Evolutionary conservation across 345 rosid species (phyloP), one percentile per base, ranked within the genome.

Genomic region (Viola odorata): DNA sequence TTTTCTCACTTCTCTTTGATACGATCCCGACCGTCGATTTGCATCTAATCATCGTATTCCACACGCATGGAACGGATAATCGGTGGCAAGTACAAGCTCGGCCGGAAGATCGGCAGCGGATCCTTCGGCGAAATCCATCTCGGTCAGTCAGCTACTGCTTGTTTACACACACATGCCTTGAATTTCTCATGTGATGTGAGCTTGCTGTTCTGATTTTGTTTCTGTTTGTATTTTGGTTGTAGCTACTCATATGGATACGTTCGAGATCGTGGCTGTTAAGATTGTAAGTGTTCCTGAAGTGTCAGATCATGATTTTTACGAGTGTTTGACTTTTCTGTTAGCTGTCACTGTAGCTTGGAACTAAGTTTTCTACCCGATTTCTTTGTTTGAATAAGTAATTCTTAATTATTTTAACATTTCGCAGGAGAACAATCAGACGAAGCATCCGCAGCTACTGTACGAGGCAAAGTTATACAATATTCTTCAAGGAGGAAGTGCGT

Each of bases 101-200:
- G 89, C 48, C 85, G 96, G 23, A 87, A 85, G 81, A 89, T 91
- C 84, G 98, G 98, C 69, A 78, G 95, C 65, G 98, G 98, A 73
- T 91, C 98, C 44, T 91, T 86, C 73, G 98, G 98, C 41, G 96
- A 91, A 79, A 91, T 91, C 58, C 89, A 60, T 74, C 88, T 87
- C 12, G 98, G 98, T 91, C n/a, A 13, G 78, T 81, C 23, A 17
- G 11, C 49, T 41, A 3, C 9, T 13, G 16, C 40, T 37, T 40
- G 12, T 47, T 32, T 41, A 40, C 57, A 23, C 39, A 17, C 41
- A 14, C 14, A 11, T 54, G 14, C 32, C 32, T 23, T 23, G 32
- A 23, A 23, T 23, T 14, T 52, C 16, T 39, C 12, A 36, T 69
- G 45, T 14, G 23, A 15, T 61, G 39, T 12, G 1, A 4, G 14